Conservation (phyloP, 257 asterid species). For the Schizonepeta tenuifolia region DNA sequence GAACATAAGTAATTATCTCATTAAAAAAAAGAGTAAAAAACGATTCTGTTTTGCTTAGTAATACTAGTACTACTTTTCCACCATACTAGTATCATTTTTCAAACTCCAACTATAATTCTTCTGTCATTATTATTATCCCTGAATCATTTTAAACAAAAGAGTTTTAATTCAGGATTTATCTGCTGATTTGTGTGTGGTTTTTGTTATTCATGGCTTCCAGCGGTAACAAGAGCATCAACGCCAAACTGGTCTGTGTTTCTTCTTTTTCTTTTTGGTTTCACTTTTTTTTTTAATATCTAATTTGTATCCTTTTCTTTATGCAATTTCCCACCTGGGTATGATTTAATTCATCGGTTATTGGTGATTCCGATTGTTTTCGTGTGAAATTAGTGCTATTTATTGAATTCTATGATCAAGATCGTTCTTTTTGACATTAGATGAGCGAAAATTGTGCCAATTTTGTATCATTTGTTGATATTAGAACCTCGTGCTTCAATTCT, state of each 20-base stretch:
- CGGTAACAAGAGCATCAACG: slow-evolving; percentile 73
- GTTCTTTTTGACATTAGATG: neutral
- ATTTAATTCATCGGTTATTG: neutral
- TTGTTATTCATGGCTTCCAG: slow-evolving; percentile 57
- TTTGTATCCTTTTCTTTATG: slow-evolving; percentile 15
- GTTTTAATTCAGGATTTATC: slow-evolving; percentile 7
- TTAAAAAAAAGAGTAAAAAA: too few relatives aligned
- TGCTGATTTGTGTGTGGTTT: slow-evolving; percentile 2
- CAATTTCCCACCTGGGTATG: slow-evolving; percentile 18
- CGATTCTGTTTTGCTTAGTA: too few relatives aligned
- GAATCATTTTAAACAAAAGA: slow-evolving; percentile 12
- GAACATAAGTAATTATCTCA: too few relatives aligned
- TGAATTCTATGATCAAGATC: slow-evolving; percentile 4
- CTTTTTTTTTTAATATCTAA: neutral
- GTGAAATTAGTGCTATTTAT: slow-evolving; percentile 1
- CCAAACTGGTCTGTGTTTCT: slow-evolving; percentile 57
- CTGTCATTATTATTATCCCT: neutral
- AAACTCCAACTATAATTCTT: slow-evolving; percentile 12
- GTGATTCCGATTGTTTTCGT: neutral
- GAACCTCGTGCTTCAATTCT: neutral
- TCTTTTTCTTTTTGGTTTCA: neutral
- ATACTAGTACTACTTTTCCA: too few relatives aligned
- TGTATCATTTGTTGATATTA: neutral
- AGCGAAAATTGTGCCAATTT: slow-evolving; percentile 4
- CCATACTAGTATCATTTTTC: neutral